Base-by-base conservation (phyloP, 2,329 filamentous ascomycete genomes). In the Exophiala xenobiotica region DNA sequence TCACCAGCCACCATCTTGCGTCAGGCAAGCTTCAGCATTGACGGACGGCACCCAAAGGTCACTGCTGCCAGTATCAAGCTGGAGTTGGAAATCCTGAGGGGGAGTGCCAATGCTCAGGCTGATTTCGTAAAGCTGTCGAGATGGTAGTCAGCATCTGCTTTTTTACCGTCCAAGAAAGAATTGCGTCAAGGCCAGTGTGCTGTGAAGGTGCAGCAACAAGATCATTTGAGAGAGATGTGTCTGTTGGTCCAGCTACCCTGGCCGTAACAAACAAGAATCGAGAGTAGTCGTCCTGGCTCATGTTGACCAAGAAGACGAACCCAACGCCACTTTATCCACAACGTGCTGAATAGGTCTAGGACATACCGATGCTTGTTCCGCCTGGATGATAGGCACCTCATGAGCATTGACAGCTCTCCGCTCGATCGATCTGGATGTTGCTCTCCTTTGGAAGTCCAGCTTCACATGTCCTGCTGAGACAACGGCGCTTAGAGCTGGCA, bases 31-130 rank as follows among this genome's bases (percentile, higher is more conserved):
- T 4, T 33, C 29, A 7, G 29, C 6, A 14, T 39, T 27, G 23
- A 23, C 40, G 27, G 12, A 22, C 19, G 33, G 41, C 19, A 52
- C 45, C 40, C 41, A 51, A 8, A 46, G 31, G 27, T 56, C 46
- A 20, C 33, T 42, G 14, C 39, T 45, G 12, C 49, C 50, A 14
- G 53, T 56, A 41, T 56, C 53, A 20, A 56, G 23, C 19, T 45
- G 26, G 18, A 56, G 24, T 6, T 14, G 14, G 23, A 53, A 35
- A 11, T 22, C 6, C 40, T 56, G 53, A 14, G 49, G 44, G 5
- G 53, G 53, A n/a, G 35, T 56, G 19, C 53, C 50, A 27, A 56
- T 35, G 7, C 14, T n/a, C 6, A 37, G 14, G 31, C 6, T 6
- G 9, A 37, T 16, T 6, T 6, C 9, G 14, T 37, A 37, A 9